A percentile compares a stretch with the other conserved stretches of the same genome.
Conservation (phyloP, 257 asterid species). For the Rehmannia glutinosa region DNA sequence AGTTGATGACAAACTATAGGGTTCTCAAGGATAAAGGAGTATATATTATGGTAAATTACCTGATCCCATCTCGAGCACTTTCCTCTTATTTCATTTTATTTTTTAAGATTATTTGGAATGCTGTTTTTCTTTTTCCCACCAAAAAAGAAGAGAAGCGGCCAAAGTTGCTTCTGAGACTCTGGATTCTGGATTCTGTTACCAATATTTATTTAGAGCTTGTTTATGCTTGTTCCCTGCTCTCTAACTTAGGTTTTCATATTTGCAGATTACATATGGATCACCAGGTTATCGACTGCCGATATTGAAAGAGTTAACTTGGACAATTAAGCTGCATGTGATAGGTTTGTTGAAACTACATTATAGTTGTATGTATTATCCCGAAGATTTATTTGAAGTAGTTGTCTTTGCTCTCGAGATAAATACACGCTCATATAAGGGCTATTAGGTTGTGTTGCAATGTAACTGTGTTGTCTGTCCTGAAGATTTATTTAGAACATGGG, state of each 20-base stretch:
- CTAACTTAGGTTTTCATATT: slow-evolving; percentile 12
- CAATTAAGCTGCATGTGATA: slow-evolving; percentile 60
- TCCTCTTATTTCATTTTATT: slow-evolving; percentile 4
- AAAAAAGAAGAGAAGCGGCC: neutral
- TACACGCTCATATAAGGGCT: too few species aligned
- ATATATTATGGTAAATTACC: slow-evolving; percentile 56
- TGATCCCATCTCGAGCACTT: neutral
- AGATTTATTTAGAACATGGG: neutral
- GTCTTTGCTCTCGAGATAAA: too few species aligned
- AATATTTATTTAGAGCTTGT: neutral
- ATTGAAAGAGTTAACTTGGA: slow-evolving; percentile 52
- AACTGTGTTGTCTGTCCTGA: too few species aligned
- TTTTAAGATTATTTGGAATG: neutral
- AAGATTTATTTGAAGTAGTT: slow-evolving; percentile 4
- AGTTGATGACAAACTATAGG: slow-evolving; percentile 73
- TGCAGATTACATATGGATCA: slow-evolving; percentile 75
- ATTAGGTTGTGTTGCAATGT: too few species aligned
- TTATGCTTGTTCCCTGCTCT: slow-evolving; percentile 12
- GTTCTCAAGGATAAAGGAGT: slow-evolving; percentile 79
- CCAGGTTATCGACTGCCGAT: slow-evolving; percentile 56
- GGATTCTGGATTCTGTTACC: slow-evolving; percentile 6
- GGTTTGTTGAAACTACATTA: slow-evolving; percentile 32
- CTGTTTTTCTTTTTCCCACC: neutral
- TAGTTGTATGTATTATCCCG: slow-evolving; percentile 2
- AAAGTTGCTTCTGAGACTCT: neutral